Evolutionary conservation across 129 eudicot genomes (phyloP).

Genomic region (Pulicaria dysenterica): DNA sequence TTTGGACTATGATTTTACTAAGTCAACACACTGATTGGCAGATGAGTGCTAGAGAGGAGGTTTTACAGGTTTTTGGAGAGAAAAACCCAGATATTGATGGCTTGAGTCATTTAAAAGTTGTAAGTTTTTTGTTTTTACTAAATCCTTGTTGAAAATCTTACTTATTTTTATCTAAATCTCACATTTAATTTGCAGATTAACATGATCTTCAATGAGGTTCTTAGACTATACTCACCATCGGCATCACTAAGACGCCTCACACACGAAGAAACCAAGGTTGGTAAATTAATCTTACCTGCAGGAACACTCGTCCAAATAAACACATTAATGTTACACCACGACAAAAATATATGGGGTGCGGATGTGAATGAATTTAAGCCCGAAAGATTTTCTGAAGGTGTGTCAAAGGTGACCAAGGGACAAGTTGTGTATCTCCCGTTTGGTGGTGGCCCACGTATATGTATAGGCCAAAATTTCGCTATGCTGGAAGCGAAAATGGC

Average conservation of each 20-base stretch:
- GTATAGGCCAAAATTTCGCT: slow-evolving; percentile 40
- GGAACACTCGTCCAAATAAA: slow-evolving; percentile 26
- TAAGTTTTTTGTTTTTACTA: slow-evolving; percentile 31
- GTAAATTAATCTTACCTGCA: slow-evolving; percentile 25
- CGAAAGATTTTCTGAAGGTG: slow-evolving; percentile 38
- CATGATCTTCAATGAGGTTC: slow-evolving; percentile 36
- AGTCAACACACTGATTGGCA: slow-evolving; percentile 33
- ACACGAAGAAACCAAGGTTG: slow-evolving; percentile 36
- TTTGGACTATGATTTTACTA: slow-evolving; percentile 43
- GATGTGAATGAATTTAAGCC: slow-evolving; percentile 38
- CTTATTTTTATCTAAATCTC: background rate
- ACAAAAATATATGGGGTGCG: slow-evolving; percentile 36
- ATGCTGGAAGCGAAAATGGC: slow-evolving; percentile 52
- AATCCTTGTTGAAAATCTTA: slow-evolving; percentile 5
- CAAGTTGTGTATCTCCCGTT: slow-evolving; percentile 31
- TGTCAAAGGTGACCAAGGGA: slow-evolving; percentile 35
- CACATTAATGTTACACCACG: slow-evolving; percentile 24
- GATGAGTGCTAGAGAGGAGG: slow-evolving; percentile 35
- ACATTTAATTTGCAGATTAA: slow-evolving; percentile 14
- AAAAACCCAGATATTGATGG: slow-evolving; percentile 33
- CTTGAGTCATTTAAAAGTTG: slow-evolving; percentile 33
- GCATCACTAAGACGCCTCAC: background rate
- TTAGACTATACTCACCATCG: slow-evolving; percentile 23
- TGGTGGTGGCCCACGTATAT: slow-evolving; percentile 44
- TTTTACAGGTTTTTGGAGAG: slow-evolving; percentile 24